phyloP scores from a whole-genome alignment of 371 early-diverging fungal genomes.

The Syncephalastrum monosporum region DNA sequence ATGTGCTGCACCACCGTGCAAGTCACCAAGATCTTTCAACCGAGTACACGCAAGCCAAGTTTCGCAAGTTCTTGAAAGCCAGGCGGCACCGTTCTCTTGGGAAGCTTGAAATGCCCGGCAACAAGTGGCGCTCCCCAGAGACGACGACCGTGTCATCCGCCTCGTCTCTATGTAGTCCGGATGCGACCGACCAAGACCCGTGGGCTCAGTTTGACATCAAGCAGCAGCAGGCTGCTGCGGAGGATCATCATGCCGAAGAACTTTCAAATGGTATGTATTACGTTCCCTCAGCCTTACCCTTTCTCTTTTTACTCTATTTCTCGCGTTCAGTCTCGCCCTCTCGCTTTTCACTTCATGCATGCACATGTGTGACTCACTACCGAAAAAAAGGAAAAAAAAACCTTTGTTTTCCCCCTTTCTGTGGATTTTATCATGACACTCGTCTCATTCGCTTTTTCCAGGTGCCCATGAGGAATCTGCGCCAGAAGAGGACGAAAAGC shows the following conservation, averaged over 20 bases:
- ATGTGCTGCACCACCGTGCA: background rate
- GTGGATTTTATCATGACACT: background rate
- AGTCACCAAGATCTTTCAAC: background rate
- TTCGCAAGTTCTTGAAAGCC: constrained; percentile 32
- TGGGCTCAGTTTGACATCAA: too few species aligned
- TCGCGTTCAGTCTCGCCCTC: background rate
- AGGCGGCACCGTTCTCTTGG: constrained; percentile 41
- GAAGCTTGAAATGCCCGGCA: constrained; percentile 25
- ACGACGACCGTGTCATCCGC: constrained; percentile 5
- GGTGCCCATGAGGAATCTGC: background rate
- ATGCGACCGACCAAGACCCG: constrained; percentile 4
- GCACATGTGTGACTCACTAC: too few species aligned
- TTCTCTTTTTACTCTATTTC: background rate
- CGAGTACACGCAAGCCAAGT: constrained; percentile 14
- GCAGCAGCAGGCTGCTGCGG: too few species aligned
- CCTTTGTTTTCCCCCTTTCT: too few species aligned
- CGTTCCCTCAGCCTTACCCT: too few species aligned
- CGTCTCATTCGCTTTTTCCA: background rate
- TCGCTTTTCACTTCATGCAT: too few species aligned
- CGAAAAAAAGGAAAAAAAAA: too few species aligned
- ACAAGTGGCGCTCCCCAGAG: constrained; percentile 15
- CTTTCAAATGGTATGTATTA: too few species aligned
- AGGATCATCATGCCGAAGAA: too few species aligned
- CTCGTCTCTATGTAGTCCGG: constrained; percentile 14
- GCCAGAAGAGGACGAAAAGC: constrained; percentile 15